phyloP scores from a whole-genome alignment of 2,329 filamentous ascomycete species.

The Leptoxyphium fumago region DNA sequence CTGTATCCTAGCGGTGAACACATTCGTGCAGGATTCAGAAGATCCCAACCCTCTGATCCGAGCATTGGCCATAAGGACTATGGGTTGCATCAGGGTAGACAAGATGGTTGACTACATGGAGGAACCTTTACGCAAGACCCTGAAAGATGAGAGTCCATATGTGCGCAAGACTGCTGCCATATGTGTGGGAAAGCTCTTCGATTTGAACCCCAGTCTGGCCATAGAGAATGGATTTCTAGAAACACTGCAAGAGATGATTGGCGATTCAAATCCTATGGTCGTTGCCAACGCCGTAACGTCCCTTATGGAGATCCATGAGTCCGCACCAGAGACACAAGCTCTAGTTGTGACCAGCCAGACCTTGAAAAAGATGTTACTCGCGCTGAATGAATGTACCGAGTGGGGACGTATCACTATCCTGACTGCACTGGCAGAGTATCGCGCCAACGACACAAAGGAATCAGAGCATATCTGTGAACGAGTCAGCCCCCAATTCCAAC shows the following conservation, averaged over 20 bases:
- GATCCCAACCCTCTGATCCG: constrained; percentile 92
- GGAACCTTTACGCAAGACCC: constrained; percentile 85
- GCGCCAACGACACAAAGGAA: constrained; percentile 77
- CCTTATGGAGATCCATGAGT: constrained; percentile 77
- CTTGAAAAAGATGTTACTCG: constrained; percentile 91
- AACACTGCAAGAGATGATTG: constrained; percentile 85
- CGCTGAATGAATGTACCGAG: constrained; percentile 94
- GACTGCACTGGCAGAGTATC: constrained; percentile 78
- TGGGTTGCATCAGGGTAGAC: constrained; percentile 96
- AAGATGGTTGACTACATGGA: constrained; percentile 99
- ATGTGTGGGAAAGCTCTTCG: constrained; percentile 94
- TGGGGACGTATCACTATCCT: constrained; percentile 95
- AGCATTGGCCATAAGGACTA: constrained; percentile 89
- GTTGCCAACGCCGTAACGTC: constrained; percentile 95
- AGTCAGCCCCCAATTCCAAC: constrained; percentile 92
- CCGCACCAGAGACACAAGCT: constrained; percentile 78
- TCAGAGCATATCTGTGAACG: constrained; percentile 96
- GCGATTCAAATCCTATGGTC: constrained; percentile 97
- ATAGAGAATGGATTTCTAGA: constrained; percentile 95
- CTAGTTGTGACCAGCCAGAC: constrained; percentile 68
- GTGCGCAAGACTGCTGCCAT: constrained; percentile 96
- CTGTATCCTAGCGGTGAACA: constrained; percentile 97
- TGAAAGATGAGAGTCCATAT: constrained; percentile 94
- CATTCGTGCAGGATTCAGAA: constrained; percentile 97
- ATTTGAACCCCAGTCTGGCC: constrained; percentile 82